These are phyloP conservation scores for Penicillium paneum DNA, from an alignment of 2,329 filamentous ascomycete species.

Conservation along the genomic window DNA sequence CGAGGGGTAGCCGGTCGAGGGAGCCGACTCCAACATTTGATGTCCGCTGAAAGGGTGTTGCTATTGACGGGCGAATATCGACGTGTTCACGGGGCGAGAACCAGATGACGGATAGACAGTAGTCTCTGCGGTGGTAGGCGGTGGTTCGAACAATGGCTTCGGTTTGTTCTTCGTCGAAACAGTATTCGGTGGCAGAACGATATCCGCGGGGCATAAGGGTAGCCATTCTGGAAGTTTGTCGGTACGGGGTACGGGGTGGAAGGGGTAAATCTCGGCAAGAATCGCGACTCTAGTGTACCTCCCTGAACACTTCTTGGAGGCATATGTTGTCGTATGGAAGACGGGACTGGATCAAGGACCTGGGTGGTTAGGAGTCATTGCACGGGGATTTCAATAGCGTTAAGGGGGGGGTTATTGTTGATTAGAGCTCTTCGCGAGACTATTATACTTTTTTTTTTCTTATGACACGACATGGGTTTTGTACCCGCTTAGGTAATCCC, in stretches of 20 bases:
- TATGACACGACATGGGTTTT: too few relatives aligned
- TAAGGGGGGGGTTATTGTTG: neutral
- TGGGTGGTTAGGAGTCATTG: neutral
- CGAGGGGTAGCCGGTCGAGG: slow-evolving; percentile 9
- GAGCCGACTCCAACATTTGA: slow-evolving; percentile 3
- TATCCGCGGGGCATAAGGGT: slow-evolving; percentile 8
- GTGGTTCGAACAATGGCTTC: slow-evolving; percentile 21
- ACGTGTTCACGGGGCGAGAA: slow-evolving; percentile 7
- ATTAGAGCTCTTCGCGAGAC: neutral
- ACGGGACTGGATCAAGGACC: neutral
- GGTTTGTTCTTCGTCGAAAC: slow-evolving; percentile 10
- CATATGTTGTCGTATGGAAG: neutral
- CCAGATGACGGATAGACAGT: slow-evolving; percentile 7
- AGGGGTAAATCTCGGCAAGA: neutral
- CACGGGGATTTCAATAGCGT: neutral
- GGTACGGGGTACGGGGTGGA: neutral
- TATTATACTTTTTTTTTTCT: too few relatives aligned
- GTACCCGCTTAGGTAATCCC: too few relatives aligned
- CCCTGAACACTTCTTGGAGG: neutral
- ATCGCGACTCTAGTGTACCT: neutral
- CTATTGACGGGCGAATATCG: slow-evolving; percentile 6
- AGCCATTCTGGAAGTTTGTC: slow-evolving; percentile 40
- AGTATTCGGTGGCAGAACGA: slow-evolving; percentile 11
- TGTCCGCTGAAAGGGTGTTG: slow-evolving; percentile 9
- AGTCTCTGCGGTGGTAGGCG: slow-evolving; percentile 18